A percentile compares a stretch with the other conserved stretches of the same genome.
These are phyloP conservation scores for Fraxinus cuspidata DNA, from an alignment of 257 asterid species.

Conservation along the genomic window DNA sequence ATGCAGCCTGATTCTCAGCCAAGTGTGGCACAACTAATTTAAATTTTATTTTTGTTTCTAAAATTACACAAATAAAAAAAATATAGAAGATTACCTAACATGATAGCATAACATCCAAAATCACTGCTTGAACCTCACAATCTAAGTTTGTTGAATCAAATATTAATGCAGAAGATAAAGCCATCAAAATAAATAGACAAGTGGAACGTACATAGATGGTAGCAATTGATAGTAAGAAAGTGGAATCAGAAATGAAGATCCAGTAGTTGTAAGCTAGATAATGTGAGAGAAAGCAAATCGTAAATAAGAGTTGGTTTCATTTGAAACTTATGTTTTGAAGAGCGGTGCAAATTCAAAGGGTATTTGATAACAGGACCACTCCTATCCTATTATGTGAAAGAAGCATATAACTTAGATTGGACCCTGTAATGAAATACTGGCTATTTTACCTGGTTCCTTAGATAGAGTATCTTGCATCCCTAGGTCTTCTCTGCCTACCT, in stretches of 20 bases:
- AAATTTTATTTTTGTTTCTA: not conserved
- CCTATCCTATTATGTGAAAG: not conserved
- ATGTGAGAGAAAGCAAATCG: too few species aligned
- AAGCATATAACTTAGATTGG: not conserved
- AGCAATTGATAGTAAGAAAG: not conserved
- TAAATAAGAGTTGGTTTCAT: not conserved
- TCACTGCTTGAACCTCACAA: not conserved
- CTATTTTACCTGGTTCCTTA: not conserved
- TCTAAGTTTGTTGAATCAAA: not conserved
- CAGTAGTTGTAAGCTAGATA: slow-evolving; percentile 1
- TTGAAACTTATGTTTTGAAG: not conserved
- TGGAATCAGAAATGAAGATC: slow-evolving; percentile 1
- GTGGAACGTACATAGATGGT: not conserved
- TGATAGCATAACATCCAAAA: not conserved
- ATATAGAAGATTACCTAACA: not conserved
- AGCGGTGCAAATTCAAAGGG: slow-evolving; percentile 1
- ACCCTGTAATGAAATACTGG: not conserved
- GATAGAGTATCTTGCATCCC: not conserved
- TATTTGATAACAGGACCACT: slow-evolving; percentile 1
- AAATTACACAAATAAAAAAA: not conserved
- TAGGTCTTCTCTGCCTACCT: not conserved
- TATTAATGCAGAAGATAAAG: not conserved
- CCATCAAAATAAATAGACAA: not conserved
- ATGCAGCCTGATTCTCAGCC: not conserved
- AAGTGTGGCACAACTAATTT: not conserved